A percentile compares a stretch with the other conserved stretches of the same genome.
Conservation (phyloP, 2,329 filamentous ascomycete species). For the Hysterium pulicare region DNA sequence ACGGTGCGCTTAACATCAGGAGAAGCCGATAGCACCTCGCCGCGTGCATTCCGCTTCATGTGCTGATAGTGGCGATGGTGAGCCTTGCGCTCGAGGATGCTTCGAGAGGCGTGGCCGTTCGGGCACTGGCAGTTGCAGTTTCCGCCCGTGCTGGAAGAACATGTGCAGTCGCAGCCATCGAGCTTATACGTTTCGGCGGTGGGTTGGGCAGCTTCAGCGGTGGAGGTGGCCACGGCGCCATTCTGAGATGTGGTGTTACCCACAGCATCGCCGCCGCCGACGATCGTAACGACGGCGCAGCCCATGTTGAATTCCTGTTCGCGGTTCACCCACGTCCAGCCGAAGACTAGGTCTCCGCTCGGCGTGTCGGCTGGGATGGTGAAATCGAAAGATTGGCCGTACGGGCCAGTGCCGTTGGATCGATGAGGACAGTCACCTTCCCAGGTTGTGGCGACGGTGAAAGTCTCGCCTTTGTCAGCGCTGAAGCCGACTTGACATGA, state of each 20-base stretch:
- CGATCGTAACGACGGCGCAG: constrained; percentile 45
- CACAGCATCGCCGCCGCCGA: constrained; percentile 11
- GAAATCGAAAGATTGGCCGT: constrained; percentile 45
- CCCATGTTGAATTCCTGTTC: constrained; percentile 47
- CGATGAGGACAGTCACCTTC: constrained; percentile 48
- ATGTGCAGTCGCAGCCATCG: constrained; percentile 28
- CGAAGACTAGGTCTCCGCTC: constrained; percentile 41
- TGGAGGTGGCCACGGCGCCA: constrained; percentile 5
- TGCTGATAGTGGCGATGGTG: constrained; percentile 28
- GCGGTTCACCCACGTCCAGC: constrained; percentile 49
- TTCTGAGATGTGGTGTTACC: constrained; percentile 9
- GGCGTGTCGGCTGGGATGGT: constrained; percentile 43
- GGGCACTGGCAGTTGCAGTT: constrained; percentile 17
- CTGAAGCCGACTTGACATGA: constrained; percentile 48
- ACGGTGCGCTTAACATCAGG: constrained; percentile 25
- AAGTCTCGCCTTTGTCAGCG: constrained; percentile 42
- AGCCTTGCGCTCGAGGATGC: constrained; percentile 27
- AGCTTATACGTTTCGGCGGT: constrained; percentile 19
- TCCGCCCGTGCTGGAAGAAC: constrained; percentile 21
- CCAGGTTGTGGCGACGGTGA: constrained; percentile 45
- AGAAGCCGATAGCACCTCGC: too few species aligned
- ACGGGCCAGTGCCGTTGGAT: constrained; percentile 33
- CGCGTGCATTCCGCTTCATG: too few species aligned
- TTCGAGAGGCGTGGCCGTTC: constrained; percentile 17
- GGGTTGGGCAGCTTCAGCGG: constrained; percentile 1